Conservation (phyloP, 805 yeast species). For the Torulaspora gathmanii region DNA sequence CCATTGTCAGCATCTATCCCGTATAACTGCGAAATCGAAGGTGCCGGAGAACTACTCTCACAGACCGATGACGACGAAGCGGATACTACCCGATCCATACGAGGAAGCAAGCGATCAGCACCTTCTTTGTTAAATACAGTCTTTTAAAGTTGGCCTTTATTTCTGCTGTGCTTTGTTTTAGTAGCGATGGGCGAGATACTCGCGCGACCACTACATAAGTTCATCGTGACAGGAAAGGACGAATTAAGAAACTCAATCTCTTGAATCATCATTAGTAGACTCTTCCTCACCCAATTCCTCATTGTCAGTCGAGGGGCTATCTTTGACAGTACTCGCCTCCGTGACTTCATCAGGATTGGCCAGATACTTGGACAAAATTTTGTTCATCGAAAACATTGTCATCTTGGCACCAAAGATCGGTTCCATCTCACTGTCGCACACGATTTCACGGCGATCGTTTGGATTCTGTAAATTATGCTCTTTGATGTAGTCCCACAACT, state of each 20-base stretch:
- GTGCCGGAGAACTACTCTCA: conserved; percentile 8
- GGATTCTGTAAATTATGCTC: conserved; percentile 62
- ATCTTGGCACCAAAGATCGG: conserved; percentile 58
- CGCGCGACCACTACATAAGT: conserved; percentile 3
- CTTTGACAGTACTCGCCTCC: background rate
- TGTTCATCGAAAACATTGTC: conserved; percentile 55
- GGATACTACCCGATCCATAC: conserved; percentile 17
- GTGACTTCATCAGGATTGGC: conserved; percentile 33
- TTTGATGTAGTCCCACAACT: conserved; percentile 67
- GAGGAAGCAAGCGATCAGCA: background rate
- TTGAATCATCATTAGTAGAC: background rate
- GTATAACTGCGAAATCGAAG: conserved; percentile 12
- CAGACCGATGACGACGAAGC: conserved; percentile 10
- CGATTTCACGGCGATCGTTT: conserved; percentile 55
- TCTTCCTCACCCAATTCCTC: background rate
- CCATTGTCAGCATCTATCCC: conserved; percentile 4
- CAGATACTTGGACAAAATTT: conserved; percentile 49
- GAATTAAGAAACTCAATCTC: background rate
- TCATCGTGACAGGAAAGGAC: background rate
- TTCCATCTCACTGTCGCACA: conserved; percentile 55
- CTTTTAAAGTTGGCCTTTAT: background rate
- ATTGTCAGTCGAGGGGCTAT: background rate
- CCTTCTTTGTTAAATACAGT: too few relatives aligned
- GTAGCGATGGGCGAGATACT: conserved; percentile 3
- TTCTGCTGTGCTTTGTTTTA: conserved; percentile 1